These are phyloP conservation scores for Zasmidium cellare DNA, from an alignment of 2,329 filamentous ascomycete species.

Conservation along the genomic window DNA sequence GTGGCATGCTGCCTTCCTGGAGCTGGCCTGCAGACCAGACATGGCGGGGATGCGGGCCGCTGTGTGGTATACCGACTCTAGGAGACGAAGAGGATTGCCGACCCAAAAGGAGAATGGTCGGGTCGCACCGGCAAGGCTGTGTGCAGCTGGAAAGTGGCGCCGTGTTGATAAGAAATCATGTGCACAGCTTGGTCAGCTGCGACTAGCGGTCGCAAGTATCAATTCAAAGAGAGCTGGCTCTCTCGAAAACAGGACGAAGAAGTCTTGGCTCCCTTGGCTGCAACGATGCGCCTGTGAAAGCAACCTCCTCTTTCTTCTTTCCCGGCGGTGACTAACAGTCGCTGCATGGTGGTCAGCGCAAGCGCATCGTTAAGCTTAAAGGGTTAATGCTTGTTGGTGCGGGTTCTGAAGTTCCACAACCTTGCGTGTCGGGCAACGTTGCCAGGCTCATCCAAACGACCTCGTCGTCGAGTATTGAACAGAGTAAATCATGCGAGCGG, in stretches of 20 bases:
- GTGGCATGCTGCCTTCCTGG: no score
- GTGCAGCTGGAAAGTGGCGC: not conserved
- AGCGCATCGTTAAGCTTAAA: not conserved
- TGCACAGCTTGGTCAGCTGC: not conserved
- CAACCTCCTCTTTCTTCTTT: no score
- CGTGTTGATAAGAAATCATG: not conserved
- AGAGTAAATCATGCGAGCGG: not conserved
- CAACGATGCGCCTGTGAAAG: not conserved
- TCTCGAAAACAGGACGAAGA: not conserved
- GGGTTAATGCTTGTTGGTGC: not conserved
- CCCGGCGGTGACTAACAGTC: not conserved
- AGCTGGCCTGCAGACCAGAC: no score
- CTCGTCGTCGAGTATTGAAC: not conserved
- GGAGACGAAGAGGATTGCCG: not conserved
- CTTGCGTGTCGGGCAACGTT: not conserved
- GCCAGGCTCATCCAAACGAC: not conserved
- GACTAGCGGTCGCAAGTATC: not conserved
- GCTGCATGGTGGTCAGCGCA: not conserved
- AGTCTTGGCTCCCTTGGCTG: not conserved
- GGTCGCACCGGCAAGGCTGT: not conserved
- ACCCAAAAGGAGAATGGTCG: not conserved
- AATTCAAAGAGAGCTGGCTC: not conserved
- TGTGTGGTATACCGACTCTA: not conserved
- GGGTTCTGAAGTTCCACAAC: not conserved
- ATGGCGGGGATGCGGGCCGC: not conserved